phyloP scores from a whole-genome alignment of 1,139 yeast species.

The Taphrina wiesneri region DNA sequence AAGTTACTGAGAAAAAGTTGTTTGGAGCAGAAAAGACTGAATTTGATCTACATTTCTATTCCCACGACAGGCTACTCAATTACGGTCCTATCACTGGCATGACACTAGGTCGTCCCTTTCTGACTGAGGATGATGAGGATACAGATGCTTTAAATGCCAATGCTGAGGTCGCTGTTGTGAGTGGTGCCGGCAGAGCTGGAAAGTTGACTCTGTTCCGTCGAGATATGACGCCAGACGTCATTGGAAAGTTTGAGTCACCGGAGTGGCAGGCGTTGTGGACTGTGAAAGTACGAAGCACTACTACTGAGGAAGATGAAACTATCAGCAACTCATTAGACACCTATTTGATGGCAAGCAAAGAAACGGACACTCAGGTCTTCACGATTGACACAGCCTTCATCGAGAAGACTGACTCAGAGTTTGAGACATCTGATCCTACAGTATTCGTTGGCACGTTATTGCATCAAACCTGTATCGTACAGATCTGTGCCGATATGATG shows the following conservation, averaged over 20 bases:
- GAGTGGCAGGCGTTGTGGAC: conserved; percentile 46
- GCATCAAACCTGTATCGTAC: conserved; percentile 64
- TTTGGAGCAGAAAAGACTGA: conserved; percentile 27
- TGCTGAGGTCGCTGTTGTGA: conserved; percentile 64
- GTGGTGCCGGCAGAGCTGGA: conserved; percentile 63
- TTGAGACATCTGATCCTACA: conserved; percentile 65
- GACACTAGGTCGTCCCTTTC: conserved; percentile 54
- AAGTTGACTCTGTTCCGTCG: conserved; percentile 65
- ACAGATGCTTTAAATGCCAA: conserved; percentile 8
- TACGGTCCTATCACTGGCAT: conserved; percentile 76
- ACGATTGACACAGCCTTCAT: conserved; percentile 68
- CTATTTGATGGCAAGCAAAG: conserved; percentile 65
- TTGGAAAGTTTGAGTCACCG: conserved; percentile 71
- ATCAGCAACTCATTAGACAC: conserved; percentile 49
- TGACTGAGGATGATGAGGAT: conserved; percentile 1
- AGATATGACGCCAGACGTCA: conserved; percentile 71
- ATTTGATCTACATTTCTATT: conserved; percentile 39
- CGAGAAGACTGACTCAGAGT: conserved; percentile 62
- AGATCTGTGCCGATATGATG: conserved; percentile 69
- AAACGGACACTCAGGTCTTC: conserved; percentile 66
- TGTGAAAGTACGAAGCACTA: conserved; percentile 37
- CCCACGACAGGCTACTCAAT: conserved; percentile 60
- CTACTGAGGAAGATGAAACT: conserved; percentile 42
- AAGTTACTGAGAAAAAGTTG: conserved; percentile 23
- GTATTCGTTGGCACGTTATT: conserved; percentile 65